Evolutionary conservation across 1,284 basidiomycete species (phyloP), one percentile per base, ranked within the genome.

Genomic region (Trichosporon coremiiforme): DNA sequence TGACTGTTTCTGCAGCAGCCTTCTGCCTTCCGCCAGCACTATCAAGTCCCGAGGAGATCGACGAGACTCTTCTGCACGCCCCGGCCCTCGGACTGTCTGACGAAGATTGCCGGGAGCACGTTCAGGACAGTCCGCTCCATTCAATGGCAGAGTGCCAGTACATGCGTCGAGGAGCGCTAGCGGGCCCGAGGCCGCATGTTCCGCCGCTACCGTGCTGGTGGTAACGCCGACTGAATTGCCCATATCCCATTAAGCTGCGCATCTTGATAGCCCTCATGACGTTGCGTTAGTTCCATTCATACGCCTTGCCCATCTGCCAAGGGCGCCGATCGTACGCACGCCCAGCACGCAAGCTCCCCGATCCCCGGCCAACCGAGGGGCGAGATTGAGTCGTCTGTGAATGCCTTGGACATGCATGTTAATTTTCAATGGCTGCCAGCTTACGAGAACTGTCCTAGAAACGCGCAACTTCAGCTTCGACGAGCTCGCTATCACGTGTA

Each of bases 211-310:
- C n/a, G 20, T 10, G 47, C 47, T 22, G 47, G 47, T 10, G 47
- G 47, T 53, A 53, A 53, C 20, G 47, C 1, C 4, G 15, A 53
- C 20, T 53, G 47, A 53, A 53, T 53, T 53, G 47, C 47, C 47
- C 47, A 53, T 53, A 22, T 53, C 47, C n/a, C 47, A 53, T 53
- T 53, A 22, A 53, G 47, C 47, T 53, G 47, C 47, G 47, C 47
- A 53, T 53, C 47, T 53, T 53, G n/a, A 22, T 17, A 17, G 45
- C 17, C 45, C 15, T 47, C 45, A 47, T 47, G 45, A 47, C 47
- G 47, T 53, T 17, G 47, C 47, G 47, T 22, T 53, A 53, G 47
- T 53, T 53, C 47, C 9, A 53, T 53, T 53, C 20, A 53, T 22
- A 9, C 20, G 47, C 2, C 47, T 22, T 53, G 47, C 20, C 47